A percentile compares a stretch with the other conserved stretches of the same genome.
Evolutionary conservation across 441 rosid species (phyloP).

Genomic region (Pelargonium fulgidum): DNA sequence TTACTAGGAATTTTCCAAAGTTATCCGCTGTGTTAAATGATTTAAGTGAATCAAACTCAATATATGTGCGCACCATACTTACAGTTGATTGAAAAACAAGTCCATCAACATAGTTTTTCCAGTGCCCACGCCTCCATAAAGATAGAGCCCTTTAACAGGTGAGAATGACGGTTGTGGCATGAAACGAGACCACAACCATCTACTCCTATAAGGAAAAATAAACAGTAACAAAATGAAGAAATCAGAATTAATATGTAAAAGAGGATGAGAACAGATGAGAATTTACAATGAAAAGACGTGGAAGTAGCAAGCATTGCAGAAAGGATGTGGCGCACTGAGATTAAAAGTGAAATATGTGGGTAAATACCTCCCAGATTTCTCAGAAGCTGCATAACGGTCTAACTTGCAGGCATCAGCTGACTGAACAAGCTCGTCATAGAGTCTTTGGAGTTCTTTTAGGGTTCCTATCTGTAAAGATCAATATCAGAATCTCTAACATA

Average conservation of each 20-base stretch:
- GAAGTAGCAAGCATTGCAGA: not conserved
- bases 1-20: not conserved
- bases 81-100: constrained; percentile 78
- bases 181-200: constrained; percentile 92
- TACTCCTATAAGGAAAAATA: constrained; percentile 47
- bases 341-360: too few relatives aligned
- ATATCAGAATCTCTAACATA: constrained; percentile 23
- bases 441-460: constrained; percentile 81
- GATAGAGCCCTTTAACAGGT: constrained; percentile 84
- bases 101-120: constrained; percentile 99
- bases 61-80: constrained; percentile 29
- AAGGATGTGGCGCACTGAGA: not conserved
- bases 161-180: constrained; percentile 64
- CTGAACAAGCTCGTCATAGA: constrained; percentile 71
- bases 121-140: constrained; percentile 96
- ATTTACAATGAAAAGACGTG: not conserved
- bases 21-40: constrained; percentile 8
- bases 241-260: not conserved
- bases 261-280: not conserved
- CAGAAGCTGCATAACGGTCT: constrained; percentile 78
- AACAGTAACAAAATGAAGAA: not conserved
- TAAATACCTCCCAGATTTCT: constrained; percentile 61
- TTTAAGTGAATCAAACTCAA: constrained; percentile 2
- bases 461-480: constrained; percentile 54
- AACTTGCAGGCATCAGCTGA: constrained; percentile 72